Percentiles rank a stretch among this genome's conserved stretches.
These are phyloP conservation scores for Chalaropsis ovoidea DNA, from an alignment of 2,329 filamentous ascomycete species.

Conservation along the genomic window DNA sequence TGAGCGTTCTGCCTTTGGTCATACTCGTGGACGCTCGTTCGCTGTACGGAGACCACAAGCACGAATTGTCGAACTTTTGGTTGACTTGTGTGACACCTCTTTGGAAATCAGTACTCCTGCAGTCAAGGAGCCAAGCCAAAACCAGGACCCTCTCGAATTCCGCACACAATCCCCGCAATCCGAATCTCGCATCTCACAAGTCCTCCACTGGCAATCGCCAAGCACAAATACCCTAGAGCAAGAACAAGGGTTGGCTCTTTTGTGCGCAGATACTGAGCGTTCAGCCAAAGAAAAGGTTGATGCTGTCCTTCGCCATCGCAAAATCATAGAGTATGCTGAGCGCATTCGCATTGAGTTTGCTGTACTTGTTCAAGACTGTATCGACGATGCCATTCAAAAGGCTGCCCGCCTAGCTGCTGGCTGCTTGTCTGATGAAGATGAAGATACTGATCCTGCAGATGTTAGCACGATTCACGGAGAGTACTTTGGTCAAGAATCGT, in stretches of 20 bases:
- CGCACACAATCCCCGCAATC: constrained; percentile 92
- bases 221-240: constrained; percentile 85
- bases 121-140: constrained; percentile 61
- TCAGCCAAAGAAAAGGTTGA: constrained; percentile 83
- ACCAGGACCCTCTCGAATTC: constrained; percentile 60
- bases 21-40: constrained; percentile 75
- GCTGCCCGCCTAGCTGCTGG: constrained; percentile 80
- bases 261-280: constrained; percentile 85
- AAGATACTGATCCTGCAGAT: constrained; percentile 33
- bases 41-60: constrained; percentile 81
- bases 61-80: constrained; percentile 84
- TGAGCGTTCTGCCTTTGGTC: constrained; percentile 67
- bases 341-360: constrained; percentile 91
- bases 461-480: constrained; percentile 40
- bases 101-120: constrained; percentile 90
- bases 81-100: constrained; percentile 92
- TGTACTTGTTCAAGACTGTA: constrained; percentile 87
- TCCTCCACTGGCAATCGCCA: constrained; percentile 92
- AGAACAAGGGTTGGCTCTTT: constrained; percentile 73
- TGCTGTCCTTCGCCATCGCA: constrained; percentile 78
- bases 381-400: constrained; percentile 81
- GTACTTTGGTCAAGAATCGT: constrained; percentile 46
- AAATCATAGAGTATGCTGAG: constrained; percentile 91
- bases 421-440: constrained; percentile 66
- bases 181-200: constrained; percentile 86